Conservation (phyloP, 306 rosid species). For the Arachis hypogaea region DNA sequence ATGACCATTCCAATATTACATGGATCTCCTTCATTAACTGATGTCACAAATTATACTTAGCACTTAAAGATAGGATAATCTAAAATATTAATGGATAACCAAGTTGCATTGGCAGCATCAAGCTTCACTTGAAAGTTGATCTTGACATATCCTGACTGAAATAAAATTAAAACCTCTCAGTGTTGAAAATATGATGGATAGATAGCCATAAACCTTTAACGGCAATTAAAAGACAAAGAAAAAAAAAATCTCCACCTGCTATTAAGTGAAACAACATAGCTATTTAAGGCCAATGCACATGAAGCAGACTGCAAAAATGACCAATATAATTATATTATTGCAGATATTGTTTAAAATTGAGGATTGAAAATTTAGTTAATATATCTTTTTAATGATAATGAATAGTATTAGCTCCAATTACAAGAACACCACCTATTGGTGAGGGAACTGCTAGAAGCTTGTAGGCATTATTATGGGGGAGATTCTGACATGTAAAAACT, state of each 20-base stretch:
- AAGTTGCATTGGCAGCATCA: slow-evolving; percentile 34
- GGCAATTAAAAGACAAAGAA: too few species aligned
- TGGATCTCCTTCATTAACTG: too few species aligned
- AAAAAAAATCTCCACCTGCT: slow-evolving; percentile 56
- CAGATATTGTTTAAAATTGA: slow-evolving; percentile 19
- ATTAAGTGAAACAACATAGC: slow-evolving; percentile 76
- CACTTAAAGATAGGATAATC: too few species aligned
- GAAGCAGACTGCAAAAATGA: slow-evolving; percentile 84
- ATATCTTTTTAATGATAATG: slow-evolving; percentile 61
- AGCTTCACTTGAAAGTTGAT: slow-evolving; percentile 86
- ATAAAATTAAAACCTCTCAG: slow-evolving; percentile 15
- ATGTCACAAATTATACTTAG: too few species aligned
- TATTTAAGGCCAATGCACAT: slow-evolving; percentile 83
- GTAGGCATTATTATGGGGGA: slow-evolving; percentile 85
- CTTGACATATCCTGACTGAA: slow-evolving; percentile 90
- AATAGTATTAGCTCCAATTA: slow-evolving; percentile 82
- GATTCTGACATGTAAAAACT: slow-evolving; percentile 59
- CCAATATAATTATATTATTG: slow-evolving; percentile 24
- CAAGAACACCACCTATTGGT: slow-evolving; percentile 98
- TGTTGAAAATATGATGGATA: too few species aligned
- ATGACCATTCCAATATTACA: too few species aligned
- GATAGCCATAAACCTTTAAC: too few species aligned
- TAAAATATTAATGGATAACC: too few species aligned
- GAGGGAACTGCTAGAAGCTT: slow-evolving; percentile 98
- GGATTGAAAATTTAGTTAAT: neutral